Evolutionary conservation across 1,284 basidiomycete species (phyloP), one percentile per base, ranked within the genome.

Genomic region (Neolentinus lepideus): DNA sequence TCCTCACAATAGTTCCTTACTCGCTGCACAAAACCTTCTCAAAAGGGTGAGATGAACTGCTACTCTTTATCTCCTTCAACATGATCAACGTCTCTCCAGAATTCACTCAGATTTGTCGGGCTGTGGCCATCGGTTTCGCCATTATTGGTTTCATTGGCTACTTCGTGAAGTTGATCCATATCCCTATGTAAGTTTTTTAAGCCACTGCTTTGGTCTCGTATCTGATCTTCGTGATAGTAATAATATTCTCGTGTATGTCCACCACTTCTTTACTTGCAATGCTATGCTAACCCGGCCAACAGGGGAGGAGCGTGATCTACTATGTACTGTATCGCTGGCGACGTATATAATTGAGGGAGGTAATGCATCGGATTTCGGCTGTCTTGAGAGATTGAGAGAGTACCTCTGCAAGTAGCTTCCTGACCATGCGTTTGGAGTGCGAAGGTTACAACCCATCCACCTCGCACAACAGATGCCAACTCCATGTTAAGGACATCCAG

Each of bases 61-160:
- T 21, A 35, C 38, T n/a, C 29, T 54, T 2, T 25, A 9, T 48
- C 29, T 16, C 53, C 57, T 57, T 2, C 9, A 51, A 11, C 10
- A 22, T 50, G 14, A 38, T 46, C 22, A 35, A 2, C 1, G 12
- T 11, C 16, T 51, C 19, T 59, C n/a, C 69, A 97, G 94, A 98
- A 70, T 98, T 93, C 72, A 66, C 84, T 54, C 92, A 95, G 70
- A 94, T 98, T 63, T 96, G 88, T 75, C 87, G 86, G 69, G 94
- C 94, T 48, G 92, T 98, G 57, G 92, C 92, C 2, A 87, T 97
- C 61, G 94, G 94, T 19, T 98, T 98, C 67, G 91, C 85, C 54
- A 91, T 98, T 63, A 97, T 97, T 93, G 94, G 94, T n/a, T 92
- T 95, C 79, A 94, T 96, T 70, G 93, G 93, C 11, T 96, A 94